Base-by-base conservation (phyloP, 1,284 basidiomycete species). In the Microbotryum saponariae region DNA sequence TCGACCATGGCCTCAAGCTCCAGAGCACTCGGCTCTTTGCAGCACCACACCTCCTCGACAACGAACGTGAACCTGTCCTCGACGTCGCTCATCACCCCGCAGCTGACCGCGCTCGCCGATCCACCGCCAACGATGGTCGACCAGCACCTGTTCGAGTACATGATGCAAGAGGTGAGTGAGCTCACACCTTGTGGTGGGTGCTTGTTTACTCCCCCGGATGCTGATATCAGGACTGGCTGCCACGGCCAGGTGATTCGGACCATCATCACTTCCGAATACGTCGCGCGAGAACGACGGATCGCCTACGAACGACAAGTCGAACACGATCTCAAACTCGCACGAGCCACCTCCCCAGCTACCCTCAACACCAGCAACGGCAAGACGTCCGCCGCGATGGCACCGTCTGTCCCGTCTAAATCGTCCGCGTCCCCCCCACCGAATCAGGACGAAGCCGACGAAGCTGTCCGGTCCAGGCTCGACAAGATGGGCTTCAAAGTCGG, bases 191-290 rank as follows among this genome's bases (percentile, higher is more conserved):
- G 6, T 31, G 7, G 2, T 7, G 6, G 3, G 6, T 6, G 21
- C 5, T n/a, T n/a, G n/a, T n/a, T n/a, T n/a, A n/a, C n/a, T n/a
- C n/a, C n/a, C n/a, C n/a, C n/a, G n/a, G n/a, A n/a, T n/a, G n/a
- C n/a, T n/a, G n/a, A n/a, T n/a, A n/a, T n/a, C n/a, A n/a, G n/a
- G n/a, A n/a, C n/a, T n/a, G n/a, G 44, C 9, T 57, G 14, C 31
- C 1, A 31, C 51, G 21, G 72, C 70, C 56, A 71, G 68, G 47
- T 88, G 85, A 5, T 92, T 87, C 12, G 88, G 86, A 20, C 80
- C 82, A 2, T 67, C 23, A 31, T 61, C 44, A 64, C 61, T n/a
- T 61, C 58, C 20, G 55, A 51, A 6, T 25, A 20, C 73, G 62
- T 74, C 70, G 54, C 74, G 67, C 52, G 76, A 73, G 37, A 61